Base-by-base conservation (phyloP, 805 yeast genomes). In the Metschnikowia bowlesiae region DNA sequence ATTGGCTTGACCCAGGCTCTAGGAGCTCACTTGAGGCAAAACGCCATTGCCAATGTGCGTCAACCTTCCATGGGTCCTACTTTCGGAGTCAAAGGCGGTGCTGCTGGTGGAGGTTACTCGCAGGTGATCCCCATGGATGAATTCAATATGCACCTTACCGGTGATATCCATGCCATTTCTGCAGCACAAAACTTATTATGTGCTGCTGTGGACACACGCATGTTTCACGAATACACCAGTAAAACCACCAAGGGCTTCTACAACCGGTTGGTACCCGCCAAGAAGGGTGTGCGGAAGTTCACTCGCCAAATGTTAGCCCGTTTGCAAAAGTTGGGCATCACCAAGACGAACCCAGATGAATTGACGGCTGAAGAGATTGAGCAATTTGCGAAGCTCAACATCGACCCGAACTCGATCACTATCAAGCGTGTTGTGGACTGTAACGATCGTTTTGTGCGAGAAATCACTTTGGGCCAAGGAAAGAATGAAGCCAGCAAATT, bases 31-130 rank as follows among this genome's bases (percentile, higher is more conserved):
- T 77, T 92, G 61, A 80, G 83, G 47, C 83, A 82, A 67, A 85
- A 85, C 51, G 84, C 96, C 36, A 83, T 91, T 68, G 99, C 98
- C 48, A 90, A 89, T 62, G 96, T 92, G 46, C 87, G 99, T 69
- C 99, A 92, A 69, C 98, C 98, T 30, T 87, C 96, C 8, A 89
- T 92, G 97, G 98, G 98, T 37, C 99, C 99, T 46, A 92, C 98
- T 16, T 92, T 92, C 62, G 99, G 99, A 68, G 90, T 92, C 62
- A 92, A 92, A 74, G 99, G 99, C 64, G 98, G 98, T 69, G 99
- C 99, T 51, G 98, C 98, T 16, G 99, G 99, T 61, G 99, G 98
- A 66, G 98, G 98, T 44, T 92, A 90, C 70, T 81, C 98, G 2
- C 98, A 92, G 73, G 98, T 92, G 42, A 91, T 92, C 61, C 98